Percentiles rank a stretch among this genome's conserved stretches.
phyloP scores from a whole-genome alignment of 768 basidiomycete species.

The Fistulinella prunicolor region DNA sequence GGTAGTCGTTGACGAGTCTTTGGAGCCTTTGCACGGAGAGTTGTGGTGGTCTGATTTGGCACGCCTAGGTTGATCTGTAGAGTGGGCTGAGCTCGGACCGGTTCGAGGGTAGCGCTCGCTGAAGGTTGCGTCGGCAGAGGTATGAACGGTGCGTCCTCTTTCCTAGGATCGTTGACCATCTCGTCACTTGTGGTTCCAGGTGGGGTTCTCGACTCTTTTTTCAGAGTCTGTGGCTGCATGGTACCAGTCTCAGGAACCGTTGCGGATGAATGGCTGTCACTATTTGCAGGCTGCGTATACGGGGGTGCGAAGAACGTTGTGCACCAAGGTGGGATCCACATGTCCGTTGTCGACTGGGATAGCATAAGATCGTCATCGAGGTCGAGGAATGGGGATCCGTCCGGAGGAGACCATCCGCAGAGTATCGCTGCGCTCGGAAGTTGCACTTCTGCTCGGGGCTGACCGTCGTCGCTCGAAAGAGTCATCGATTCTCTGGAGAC shows the following conservation, averaged over 20 bases:
- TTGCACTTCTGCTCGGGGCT: background rate
- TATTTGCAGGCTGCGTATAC: background rate
- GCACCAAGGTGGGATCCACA: slow-evolving; percentile 8
- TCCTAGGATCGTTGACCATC: background rate
- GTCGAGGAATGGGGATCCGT: slow-evolving; percentile 25
- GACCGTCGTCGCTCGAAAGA: background rate
- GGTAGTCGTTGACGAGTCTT: slow-evolving; percentile 2
- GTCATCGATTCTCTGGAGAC: background rate
- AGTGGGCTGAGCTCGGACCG: background rate
- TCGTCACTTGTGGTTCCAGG: background rate
- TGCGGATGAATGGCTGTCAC: background rate
- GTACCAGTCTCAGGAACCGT: background rate
- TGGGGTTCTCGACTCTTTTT: background rate
- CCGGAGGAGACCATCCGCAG: slow-evolving; percentile 27
- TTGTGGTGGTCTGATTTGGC: too few species aligned
- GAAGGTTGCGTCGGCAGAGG: background rate
- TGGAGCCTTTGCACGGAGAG: background rate
- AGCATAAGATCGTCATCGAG: slow-evolving; percentile 17
- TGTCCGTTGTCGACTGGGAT: slow-evolving; percentile 2
- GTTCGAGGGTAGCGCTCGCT: slow-evolving; percentile 3
- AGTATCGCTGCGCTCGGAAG: slow-evolving; percentile 5
- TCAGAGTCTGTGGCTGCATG: background rate
- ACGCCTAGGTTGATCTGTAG: background rate
- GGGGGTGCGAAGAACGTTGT: background rate
- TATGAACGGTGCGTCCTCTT: background rate